Percentiles rank a stretch among this genome's conserved stretches.
Evolutionary conservation across 2,329 filamentous ascomycete genomes (phyloP).

Genomic region (Phaeosphaeriaceae sp.): DNA sequence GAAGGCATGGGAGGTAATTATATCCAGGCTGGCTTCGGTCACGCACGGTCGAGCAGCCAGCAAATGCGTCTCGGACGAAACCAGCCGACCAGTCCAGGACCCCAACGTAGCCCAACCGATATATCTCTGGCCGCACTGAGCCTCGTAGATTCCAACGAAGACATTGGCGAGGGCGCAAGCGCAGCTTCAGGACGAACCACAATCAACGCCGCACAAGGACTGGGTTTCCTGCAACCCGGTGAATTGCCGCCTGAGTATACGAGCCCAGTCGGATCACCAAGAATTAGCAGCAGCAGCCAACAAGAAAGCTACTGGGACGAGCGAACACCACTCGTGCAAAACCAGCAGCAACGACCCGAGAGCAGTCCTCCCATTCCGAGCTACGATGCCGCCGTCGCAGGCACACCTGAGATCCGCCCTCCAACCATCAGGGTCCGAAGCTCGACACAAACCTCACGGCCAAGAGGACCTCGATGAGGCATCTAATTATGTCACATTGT

Average conservation of each 20-base stretch:
- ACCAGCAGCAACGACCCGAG: constrained; percentile 23
- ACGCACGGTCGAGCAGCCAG: constrained; percentile 77
- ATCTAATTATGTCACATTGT: constrained; percentile 5
- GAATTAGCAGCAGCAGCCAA: constrained; percentile 59
- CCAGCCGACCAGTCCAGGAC: constrained; percentile 84
- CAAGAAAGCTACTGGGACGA: constrained; percentile 55
- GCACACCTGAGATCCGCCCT: constrained; percentile 55
- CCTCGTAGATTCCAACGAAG: constrained; percentile 69
- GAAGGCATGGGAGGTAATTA: constrained; percentile 60
- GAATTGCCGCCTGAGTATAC: constrained; percentile 60
- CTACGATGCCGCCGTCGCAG: constrained; percentile 81
- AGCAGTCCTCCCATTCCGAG: constrained; percentile 75
- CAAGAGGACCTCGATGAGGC: constrained; percentile 22
- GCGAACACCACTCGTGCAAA: constrained; percentile 55
- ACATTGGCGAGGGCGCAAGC: constrained; percentile 76
- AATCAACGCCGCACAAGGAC: constrained; percentile 34
- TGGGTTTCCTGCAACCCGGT: constrained; percentile 44
- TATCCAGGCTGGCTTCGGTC: constrained; percentile 59
- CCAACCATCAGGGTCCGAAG: constrained; percentile 34
- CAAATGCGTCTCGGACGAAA: constrained; percentile 73
- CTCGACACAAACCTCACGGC: constrained; percentile 30
- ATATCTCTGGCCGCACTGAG: constrained; percentile 91
- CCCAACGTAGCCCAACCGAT: constrained; percentile 88
- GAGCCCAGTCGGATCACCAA: constrained; percentile 51
- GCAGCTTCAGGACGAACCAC: constrained; percentile 29